Percentiles rank a stretch among this genome's conserved stretches.
Conservation (phyloP, 306 rosid species). For the Abrus pulchellus region DNA sequence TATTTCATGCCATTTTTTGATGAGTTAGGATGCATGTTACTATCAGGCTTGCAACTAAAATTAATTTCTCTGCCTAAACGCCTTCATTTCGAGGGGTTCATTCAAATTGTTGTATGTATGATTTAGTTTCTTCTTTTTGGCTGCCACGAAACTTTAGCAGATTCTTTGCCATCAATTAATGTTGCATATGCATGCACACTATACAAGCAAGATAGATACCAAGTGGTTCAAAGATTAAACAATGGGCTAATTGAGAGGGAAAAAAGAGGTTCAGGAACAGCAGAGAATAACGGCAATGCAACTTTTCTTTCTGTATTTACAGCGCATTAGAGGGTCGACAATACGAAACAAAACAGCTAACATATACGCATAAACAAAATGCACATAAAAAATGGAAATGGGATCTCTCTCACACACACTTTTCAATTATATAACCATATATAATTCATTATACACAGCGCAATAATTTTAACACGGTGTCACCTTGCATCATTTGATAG, state of each 20-base stretch:
- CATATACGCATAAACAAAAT: slow-evolving; percentile 21
- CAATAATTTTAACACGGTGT: slow-evolving; percentile 49
- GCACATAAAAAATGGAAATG: slow-evolving; percentile 1
- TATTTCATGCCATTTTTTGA: neutral
- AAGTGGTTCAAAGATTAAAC: slow-evolving; percentile 21
- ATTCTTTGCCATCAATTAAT: slow-evolving; percentile 50
- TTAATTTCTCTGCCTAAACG: neutral
- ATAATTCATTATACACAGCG: neutral
- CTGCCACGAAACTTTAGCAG: slow-evolving; percentile 48
- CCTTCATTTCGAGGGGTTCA: slow-evolving; percentile 12
- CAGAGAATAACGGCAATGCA: slow-evolving; percentile 22
- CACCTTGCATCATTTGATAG: slow-evolving; percentile 41
- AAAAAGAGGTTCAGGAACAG: neutral
- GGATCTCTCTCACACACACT: neutral
- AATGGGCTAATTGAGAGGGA: slow-evolving; percentile 15
- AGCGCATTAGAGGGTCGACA: slow-evolving; percentile 32
- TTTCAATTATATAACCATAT: slow-evolving; percentile 33
- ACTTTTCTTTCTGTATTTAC: slow-evolving; percentile 34
- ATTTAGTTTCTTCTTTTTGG: slow-evolving; percentile 41
- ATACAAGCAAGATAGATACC: slow-evolving; percentile 21
- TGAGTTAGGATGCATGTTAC: slow-evolving; percentile 1
- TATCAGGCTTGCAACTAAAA: slow-evolving; percentile 1
- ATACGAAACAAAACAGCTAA: slow-evolving; percentile 44
- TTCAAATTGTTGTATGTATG: neutral
- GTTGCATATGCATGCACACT: slow-evolving; percentile 52